These are phyloP conservation scores for Dictyostelium purpureum DNA, from an alignment of 78 protist genomes.

Conservation along the genomic window DNA sequence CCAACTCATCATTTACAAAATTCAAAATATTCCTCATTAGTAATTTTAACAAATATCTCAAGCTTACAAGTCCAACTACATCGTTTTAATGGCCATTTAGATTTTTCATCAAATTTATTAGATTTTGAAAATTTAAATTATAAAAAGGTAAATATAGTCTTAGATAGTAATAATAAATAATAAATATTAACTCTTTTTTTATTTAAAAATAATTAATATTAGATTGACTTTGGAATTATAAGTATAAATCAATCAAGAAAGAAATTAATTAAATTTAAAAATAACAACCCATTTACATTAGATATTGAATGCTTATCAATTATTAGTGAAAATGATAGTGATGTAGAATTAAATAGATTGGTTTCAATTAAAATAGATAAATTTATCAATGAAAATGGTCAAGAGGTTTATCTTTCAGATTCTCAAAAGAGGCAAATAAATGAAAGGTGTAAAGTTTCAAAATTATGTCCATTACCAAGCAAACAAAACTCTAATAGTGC, in stretches of 20 bases:
- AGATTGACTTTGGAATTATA: conserved; percentile 53
- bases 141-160: too few relatives aligned
- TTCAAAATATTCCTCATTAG: conserved; percentile 18
- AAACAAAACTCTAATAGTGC: too few relatives aligned
- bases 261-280: not conserved
- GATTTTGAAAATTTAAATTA: not conserved
- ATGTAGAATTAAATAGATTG: too few relatives aligned
- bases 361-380: not conserved
- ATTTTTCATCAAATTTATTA: not conserved
- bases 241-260: not conserved
- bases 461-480: too few relatives aligned
- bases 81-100: conserved; percentile 19
- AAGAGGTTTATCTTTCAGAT: too few relatives aligned
- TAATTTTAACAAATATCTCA: conserved; percentile 21
- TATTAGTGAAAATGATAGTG: not conserved
- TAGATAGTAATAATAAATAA: too few relatives aligned
- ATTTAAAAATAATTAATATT: not conserved
- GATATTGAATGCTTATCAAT: conserved; percentile 4
- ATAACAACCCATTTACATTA: conserved; percentile 28
- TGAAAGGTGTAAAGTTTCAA: too few relatives aligned
- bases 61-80: conserved; percentile 28
- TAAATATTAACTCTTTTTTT: too few relatives aligned
- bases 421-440: too few relatives aligned
- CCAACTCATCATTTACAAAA: not conserved
- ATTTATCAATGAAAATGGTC: too few relatives aligned